Percentiles rank a stretch among this genome's conserved stretches.
Evolutionary conservation across 805 yeast species (phyloP).

Genomic region (Metschnikowia bowlesiae): DNA sequence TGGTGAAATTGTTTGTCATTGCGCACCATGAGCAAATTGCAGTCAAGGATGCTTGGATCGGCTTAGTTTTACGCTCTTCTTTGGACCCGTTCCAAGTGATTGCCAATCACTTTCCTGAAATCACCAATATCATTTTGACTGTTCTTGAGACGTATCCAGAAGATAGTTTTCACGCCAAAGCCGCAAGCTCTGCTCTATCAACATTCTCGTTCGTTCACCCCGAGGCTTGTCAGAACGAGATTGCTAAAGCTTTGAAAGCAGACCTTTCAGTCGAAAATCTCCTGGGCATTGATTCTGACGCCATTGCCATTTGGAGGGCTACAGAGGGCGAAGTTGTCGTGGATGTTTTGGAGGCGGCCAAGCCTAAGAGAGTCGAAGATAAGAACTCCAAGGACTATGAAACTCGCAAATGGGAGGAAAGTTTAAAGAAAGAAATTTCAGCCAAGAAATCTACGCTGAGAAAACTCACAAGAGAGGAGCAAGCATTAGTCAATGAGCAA

Average conservation of each 20-base stretch:
- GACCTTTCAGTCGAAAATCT: conserved; percentile 40
- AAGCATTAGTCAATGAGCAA: conserved; percentile 55
- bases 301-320: conserved; percentile 62
- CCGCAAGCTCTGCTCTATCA: conserved; percentile 36
- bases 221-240: conserved; percentile 45
- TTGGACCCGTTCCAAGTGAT: conserved; percentile 54
- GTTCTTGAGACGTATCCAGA: conserved; percentile 19
- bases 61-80: conserved; percentile 54
- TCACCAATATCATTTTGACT: conserved; percentile 20
- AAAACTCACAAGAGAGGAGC: conserved; percentile 77
- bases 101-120: conserved; percentile 18
- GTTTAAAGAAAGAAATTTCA: conserved; percentile 69
- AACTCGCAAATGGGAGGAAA: conserved; percentile 85
- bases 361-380: conserved; percentile 43
- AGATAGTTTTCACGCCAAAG: conserved; percentile 45
- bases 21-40: conserved; percentile 28
- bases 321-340: conserved; percentile 66
- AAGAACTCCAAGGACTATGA: conserved; percentile 83
- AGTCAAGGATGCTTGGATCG: conserved; percentile 68
- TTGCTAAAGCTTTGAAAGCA: conserved; percentile 39
- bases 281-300: conserved; percentile 41
- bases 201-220: conserved; percentile 59
- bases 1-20: conserved; percentile 22
- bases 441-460: conserved; percentile 50
- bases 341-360: conserved; percentile 49